A percentile compares a stretch with the other conserved stretches of the same genome.
These are phyloP conservation scores for Thinopyrum elongatum DNA, from an alignment of 176 grass and related monocot species.

Conservation along the genomic window DNA sequence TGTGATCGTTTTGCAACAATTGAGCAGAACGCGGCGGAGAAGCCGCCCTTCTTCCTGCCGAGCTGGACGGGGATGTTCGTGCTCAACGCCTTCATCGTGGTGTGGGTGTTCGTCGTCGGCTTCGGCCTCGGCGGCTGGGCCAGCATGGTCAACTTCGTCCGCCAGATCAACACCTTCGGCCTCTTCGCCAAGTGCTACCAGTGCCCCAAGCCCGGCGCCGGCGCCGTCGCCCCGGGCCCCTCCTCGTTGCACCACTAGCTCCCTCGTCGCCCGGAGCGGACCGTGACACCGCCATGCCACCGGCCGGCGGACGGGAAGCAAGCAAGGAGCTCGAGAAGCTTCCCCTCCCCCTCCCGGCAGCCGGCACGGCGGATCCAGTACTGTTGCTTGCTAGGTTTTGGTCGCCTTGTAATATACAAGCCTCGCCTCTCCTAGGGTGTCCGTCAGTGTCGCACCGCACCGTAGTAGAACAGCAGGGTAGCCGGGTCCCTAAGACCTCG, in stretches of 20 bases:
- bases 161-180: constrained; percentile 81
- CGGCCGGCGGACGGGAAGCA: background rate
- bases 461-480: constrained; percentile 30
- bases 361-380: background rate
- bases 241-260: constrained; percentile 41
- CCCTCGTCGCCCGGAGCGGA: too few species aligned
- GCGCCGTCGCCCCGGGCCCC: background rate
- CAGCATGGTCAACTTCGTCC: constrained; percentile 76
- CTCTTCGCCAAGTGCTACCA: constrained; percentile 95
- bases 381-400: constrained; percentile 56
- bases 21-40: constrained; percentile 73
- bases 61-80: constrained; percentile 85
- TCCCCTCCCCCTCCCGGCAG: background rate
- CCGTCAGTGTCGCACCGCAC: constrained; percentile 5
- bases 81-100: constrained; percentile 72
- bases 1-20: background rate
- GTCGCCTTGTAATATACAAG: constrained; percentile 61
- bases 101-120: constrained; percentile 83
- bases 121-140: constrained; percentile 88
- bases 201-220: constrained; percentile 53
- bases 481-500: constrained; percentile 19
- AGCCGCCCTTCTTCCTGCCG: constrained; percentile 70
- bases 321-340: background rate
- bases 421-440: constrained; percentile 10
- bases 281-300: background rate